Percentiles rank a stretch among this genome's conserved stretches.
phyloP scores from a whole-genome alignment of 345 rosid species.

The Balakata baccata region DNA sequence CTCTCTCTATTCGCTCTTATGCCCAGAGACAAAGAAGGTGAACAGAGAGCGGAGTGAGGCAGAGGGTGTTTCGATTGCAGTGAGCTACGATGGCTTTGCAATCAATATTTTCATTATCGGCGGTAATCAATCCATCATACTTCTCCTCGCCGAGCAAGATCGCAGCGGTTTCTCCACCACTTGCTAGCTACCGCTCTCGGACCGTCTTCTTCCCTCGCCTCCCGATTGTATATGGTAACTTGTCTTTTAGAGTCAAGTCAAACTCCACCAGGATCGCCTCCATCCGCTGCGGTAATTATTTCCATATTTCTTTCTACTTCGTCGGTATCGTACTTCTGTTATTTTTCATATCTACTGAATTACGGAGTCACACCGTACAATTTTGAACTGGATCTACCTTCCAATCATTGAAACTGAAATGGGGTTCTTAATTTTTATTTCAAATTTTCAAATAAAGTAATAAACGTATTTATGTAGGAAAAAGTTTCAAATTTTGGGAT shows the following conservation, averaged over 20 bases:
- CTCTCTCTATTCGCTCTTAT: neutral
- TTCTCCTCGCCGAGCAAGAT: neutral
- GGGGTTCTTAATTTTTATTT: neutral
- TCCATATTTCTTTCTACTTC: neutral
- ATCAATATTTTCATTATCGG: neutral
- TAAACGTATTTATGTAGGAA: neutral
- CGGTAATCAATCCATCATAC: neutral
- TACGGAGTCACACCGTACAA: neutral
- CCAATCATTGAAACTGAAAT: neutral
- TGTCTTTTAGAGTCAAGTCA: neutral
- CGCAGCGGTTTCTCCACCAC: neutral
- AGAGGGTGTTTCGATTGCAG: neutral
- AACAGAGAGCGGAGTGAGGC: neutral
- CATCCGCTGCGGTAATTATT: slow-evolving; percentile 16
- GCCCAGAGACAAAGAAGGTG: neutral
- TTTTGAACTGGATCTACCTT: neutral
- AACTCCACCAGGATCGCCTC: neutral
- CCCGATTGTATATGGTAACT: neutral
- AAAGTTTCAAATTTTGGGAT: neutral
- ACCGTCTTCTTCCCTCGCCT: slow-evolving; percentile 1
- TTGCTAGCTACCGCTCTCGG: neutral
- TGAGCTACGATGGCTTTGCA: slow-evolving; percentile 7
- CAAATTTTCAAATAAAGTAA: neutral
- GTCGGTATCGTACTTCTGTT: neutral
- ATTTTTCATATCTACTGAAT: too few species aligned